phyloP scores from a whole-genome alignment of 805 yeast genomes.

The Scheffersomyces coipomensis region DNA sequence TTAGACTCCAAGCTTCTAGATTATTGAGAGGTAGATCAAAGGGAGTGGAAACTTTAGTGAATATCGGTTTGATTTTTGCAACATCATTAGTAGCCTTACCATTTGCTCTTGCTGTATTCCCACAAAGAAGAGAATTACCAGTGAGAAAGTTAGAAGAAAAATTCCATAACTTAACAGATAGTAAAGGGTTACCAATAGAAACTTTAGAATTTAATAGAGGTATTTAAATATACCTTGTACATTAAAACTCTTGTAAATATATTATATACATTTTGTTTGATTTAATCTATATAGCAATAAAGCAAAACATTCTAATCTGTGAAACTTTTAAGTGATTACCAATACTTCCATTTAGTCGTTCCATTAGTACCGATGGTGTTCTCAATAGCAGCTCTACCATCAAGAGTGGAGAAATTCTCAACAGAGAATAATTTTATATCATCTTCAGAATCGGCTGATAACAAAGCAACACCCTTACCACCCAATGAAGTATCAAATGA shows the following conservation, averaged over 20 bases:
- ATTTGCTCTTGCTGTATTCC: conserved; percentile 93
- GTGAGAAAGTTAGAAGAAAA: conserved; percentile 62
- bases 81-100: conserved; percentile 90
- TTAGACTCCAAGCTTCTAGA: conserved; percentile 66
- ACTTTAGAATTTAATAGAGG: conserved; percentile 91
- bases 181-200: conserved; percentile 54
- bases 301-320: not conserved
- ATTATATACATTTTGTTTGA: not conserved
- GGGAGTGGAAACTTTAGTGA: conserved; percentile 65
- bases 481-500: conserved; percentile 81
- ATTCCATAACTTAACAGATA: conserved; percentile 60
- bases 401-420: conserved; percentile 36
- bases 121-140: conserved; percentile 71
- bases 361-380: conserved; percentile 41
- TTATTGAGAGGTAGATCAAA: conserved; percentile 66
- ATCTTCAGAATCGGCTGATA: conserved; percentile 15
- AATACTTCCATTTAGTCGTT: conserved; percentile 54
- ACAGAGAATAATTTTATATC: conserved; percentile 18
- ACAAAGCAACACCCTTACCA: conserved; percentile 80
- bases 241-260: not conserved
- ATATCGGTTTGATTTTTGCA: conserved; percentile 78
- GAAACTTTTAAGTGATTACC: conserved; percentile 37
- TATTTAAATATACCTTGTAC: conserved; percentile 44
- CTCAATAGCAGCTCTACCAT: conserved; percentile 49
- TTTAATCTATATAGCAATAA: not conserved